Base-by-base conservation (phyloP, 352 stramenopile genomes). In the Phytophthora crassamura region DNA sequence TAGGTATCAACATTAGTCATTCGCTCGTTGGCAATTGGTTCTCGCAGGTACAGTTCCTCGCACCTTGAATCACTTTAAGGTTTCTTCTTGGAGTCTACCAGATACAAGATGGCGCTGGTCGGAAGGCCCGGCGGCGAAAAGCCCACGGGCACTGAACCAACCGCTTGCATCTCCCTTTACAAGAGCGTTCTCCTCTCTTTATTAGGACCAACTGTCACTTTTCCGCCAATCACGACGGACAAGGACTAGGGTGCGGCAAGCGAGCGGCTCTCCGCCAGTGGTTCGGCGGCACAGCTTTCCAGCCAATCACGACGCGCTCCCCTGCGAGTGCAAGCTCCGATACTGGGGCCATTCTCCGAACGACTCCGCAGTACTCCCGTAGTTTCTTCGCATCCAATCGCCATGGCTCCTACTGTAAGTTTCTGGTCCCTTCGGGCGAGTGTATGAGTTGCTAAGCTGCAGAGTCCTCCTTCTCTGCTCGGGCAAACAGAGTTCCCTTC, bases 21-120 rank as follows among this genome's bases (percentile, higher is more conserved):
- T 47, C 40, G 18, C 40, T 25, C 40, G 12, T 42, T 39, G 2
- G 14, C 16, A 9, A 28, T 49, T 33, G 4, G 2, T 11, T 14
- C 14, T 9, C 5, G 32, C 20, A 25, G 4, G 22, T 33, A 11
- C 14, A 14, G n/a, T 38, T 14, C 32, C 30, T 32, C 72, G 40
- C 69, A 94, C 86, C 88, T 96, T 96, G 88, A 94, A 96, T 96
- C 88, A 92, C 68, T 94, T 96, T 94, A 94, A 96, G 86, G 88
- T 82, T 85, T 69, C 51, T 63, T 86, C 73, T 90, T 89, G 77
- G 75, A 83, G 75, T 86, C 82, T 75, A 89, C 88, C 88, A 88
- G 88, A 96, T 91, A 94, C 88, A 96, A 96, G 88, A 94, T 93
- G 80, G 64, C 50, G 34, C 45, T 64, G 48, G 41, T 75, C 46